Evolutionary conservation across 2,329 filamentous ascomycete genomes (phyloP), one percentile per base, ranked within the genome.

Genomic region (Fusarium austroafricanum): DNA sequence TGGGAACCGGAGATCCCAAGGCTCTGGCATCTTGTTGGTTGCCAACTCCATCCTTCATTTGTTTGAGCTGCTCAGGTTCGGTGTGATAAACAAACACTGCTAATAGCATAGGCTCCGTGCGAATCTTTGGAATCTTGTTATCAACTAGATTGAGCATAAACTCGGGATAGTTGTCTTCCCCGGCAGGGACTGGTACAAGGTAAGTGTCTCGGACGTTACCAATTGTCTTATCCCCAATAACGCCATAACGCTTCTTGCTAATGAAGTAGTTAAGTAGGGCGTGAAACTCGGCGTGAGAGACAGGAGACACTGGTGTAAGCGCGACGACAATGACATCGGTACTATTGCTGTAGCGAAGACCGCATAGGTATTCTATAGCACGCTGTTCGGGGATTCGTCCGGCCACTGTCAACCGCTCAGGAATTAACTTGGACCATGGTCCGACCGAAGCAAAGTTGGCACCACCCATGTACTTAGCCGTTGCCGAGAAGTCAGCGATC

Each of bases 131-230:
- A 31, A 97, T 87, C 29, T 88, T 87, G 76, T 94, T 94, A 71
- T 95, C 91, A 66, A 93, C 90, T n/a, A 98, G 86, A 74, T 97
- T 92, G 63, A 93, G 87, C 78, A 97, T 89, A 73, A 97, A 97
- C 65, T 94, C 92, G 0, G 96, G 95, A 42, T 95, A 87, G 49
- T 86, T 87, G 33, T 83, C 84, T 26, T 87, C 84, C 26, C 92
- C 93, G 7, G 89, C 86, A 31, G 93, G 88, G 6, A 98, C 88
- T 0, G 96, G 95, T 11, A 97, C 90, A 31, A 98, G 86, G 77
- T 98, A 98, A 2, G 94, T 92, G 75, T 98, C 95, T 61, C 94
- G 90, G 47, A 97, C 91, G 62, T 93, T 90, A 20, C 89, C 86
- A 29, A 89, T 81, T 2, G 87, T 86, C 77, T 92, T 91, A 75